Evolutionary conservation across 2,329 filamentous ascomycete genomes (phyloP).

Genomic region (Lachnellula cervina): DNA sequence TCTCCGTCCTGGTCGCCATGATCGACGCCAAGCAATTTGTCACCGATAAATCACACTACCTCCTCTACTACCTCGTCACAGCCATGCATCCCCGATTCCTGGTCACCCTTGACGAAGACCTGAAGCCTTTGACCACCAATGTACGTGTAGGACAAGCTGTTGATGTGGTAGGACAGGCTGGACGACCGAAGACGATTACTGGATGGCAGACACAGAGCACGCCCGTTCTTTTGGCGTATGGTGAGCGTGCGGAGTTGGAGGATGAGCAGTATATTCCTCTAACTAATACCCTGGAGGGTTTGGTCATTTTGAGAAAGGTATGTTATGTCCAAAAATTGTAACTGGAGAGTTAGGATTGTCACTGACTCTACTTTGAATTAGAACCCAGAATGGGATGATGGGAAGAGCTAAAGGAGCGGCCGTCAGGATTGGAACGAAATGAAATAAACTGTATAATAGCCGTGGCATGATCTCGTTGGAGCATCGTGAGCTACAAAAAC

Average conservation of each 20-base stretch:
- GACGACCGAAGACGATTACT: constrained; percentile 96
- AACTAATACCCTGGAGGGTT: constrained; percentile 84
- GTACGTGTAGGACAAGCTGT: constrained; percentile 97
- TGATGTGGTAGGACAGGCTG: constrained; percentile 94
- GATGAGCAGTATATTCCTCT: constrained; percentile 96
- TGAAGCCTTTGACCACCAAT: constrained; percentile 91
- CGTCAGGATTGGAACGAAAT: constrained; percentile 13
- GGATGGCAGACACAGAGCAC: constrained; percentile 99
- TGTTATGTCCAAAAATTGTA: constrained; percentile 27
- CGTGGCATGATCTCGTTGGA: constrained; percentile 20
- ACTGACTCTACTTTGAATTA: constrained; percentile 25
- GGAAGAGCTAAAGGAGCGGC: constrained; percentile 34
- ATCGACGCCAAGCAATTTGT: constrained; percentile 90
- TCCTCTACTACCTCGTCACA: constrained; percentile 94
- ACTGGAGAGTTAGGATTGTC: background rate
- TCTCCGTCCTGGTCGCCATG: constrained; percentile 86
- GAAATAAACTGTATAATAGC: constrained; percentile 33
- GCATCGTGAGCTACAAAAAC: constrained; percentile 21
- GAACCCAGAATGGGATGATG: constrained; percentile 52
- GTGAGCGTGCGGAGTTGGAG: constrained; percentile 92
- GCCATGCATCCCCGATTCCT: constrained; percentile 97
- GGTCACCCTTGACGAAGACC: constrained; percentile 89
- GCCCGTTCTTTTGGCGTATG: constrained; percentile 90
- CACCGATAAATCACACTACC: constrained; percentile 69
- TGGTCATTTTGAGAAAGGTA: constrained; percentile 97